Percentiles rank a stretch among this genome's conserved stretches.
Conservation (phyloP, 768 basidiomycete genomes). For the Rossbeevera mucosa region DNA sequence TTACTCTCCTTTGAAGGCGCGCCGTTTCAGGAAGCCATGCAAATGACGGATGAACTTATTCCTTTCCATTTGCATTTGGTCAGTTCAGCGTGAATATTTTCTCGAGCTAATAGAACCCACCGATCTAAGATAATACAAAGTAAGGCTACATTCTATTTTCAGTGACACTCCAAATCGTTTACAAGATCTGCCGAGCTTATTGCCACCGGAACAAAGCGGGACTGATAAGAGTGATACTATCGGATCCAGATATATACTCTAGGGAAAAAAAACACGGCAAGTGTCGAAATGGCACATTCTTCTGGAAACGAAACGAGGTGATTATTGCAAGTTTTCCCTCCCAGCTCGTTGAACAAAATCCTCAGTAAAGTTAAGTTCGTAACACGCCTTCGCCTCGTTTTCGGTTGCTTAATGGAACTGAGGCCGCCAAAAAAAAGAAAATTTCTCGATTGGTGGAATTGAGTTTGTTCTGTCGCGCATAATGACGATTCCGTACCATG, state of each 20-base stretch:
- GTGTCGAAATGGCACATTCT: neutral
- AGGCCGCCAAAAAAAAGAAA: conserved; percentile 2
- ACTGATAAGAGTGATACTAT: neutral
- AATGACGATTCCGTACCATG: neutral
- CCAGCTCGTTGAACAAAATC: neutral
- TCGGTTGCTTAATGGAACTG: conserved; percentile 16
- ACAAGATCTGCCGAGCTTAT: conserved; percentile 11
- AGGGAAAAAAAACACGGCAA: neutral
- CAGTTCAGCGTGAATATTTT: neutral
- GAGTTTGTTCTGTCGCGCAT: neutral
- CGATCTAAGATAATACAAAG: neutral
- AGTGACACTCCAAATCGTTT: conserved; percentile 1
- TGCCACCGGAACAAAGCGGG: conserved; percentile 15
- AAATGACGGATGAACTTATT: neutral
- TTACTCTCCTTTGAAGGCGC: neutral
- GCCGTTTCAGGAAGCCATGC: neutral
- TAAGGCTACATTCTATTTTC: conserved; percentile 1
- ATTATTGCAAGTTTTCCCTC: conserved; percentile 3
- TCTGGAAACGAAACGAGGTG: neutral
- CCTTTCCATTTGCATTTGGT: neutral
- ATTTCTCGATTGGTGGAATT: neutral
- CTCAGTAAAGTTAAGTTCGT: conserved; percentile 17
- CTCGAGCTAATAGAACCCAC: neutral
- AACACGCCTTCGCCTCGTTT: conserved; percentile 23
- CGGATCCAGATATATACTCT: neutral